Evolutionary conservation across 352 stramenopile genomes (phyloP).

Genomic region (Pythium folliculosum): DNA sequence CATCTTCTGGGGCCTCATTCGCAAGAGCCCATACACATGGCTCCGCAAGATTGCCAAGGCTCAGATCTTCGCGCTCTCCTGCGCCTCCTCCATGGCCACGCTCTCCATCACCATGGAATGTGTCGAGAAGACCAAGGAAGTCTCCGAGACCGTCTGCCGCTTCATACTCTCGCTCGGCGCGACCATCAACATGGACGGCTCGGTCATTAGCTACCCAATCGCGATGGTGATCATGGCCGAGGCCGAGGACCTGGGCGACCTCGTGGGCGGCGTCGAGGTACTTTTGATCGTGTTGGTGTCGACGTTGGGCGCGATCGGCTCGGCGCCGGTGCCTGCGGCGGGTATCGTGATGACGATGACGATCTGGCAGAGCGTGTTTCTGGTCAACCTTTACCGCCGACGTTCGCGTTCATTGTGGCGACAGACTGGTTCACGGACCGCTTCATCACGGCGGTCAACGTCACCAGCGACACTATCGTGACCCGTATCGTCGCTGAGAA

Average conservation of each 20-base stretch:
- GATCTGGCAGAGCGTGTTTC: constrained; percentile 43
- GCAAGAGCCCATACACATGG: constrained; percentile 38
- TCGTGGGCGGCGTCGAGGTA: constrained; percentile 32
- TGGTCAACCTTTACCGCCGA: constrained; percentile 37
- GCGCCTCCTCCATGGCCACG: constrained; percentile 46
- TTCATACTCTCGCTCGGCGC: constrained; percentile 39
- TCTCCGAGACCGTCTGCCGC: constrained; percentile 30
- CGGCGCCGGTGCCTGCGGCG: constrained; percentile 34
- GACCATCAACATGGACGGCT: constrained; percentile 38
- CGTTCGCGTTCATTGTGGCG: constrained; percentile 56
- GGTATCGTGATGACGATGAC: constrained; percentile 45
- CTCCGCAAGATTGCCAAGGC: constrained; percentile 35
- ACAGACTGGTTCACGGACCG: constrained; percentile 66
- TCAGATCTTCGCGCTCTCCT: constrained; percentile 41
- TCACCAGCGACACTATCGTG: constrained; percentile 58
- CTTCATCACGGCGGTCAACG: constrained; percentile 55
- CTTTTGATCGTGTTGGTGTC: constrained; percentile 37
- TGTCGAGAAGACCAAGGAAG: constrained; percentile 29
- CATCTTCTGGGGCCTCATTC: constrained; percentile 24
- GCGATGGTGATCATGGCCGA: constrained; percentile 43
- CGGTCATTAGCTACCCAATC: constrained; percentile 34
- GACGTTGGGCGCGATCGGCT: constrained; percentile 32
- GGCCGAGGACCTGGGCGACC: constrained; percentile 21
- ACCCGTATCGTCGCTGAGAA: constrained; percentile 53
- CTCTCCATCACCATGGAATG: constrained; percentile 42